phyloP scores from a whole-genome alignment of 2,329 filamentous ascomycete genomes.

The Trichophyton equinum region DNA sequence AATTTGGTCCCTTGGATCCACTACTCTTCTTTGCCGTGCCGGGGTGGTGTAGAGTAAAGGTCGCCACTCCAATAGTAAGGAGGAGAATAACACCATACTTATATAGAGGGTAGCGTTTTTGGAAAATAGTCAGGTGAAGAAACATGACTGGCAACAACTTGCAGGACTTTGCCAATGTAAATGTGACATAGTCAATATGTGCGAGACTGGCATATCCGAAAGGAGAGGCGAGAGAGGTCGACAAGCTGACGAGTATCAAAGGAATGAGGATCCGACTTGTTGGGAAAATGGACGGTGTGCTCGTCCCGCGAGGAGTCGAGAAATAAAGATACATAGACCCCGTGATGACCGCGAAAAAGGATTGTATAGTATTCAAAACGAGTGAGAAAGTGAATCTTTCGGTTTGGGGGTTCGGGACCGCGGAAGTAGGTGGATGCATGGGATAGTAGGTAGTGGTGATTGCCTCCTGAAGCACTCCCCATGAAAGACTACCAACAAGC shows the following conservation, averaged over 20 bases:
- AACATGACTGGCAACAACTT: constrained; percentile 99
- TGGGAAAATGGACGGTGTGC: constrained; percentile 54
- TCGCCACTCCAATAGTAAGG: constrained; percentile 82
- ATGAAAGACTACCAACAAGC: constrained; percentile 55
- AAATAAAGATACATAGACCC: constrained; percentile 68
- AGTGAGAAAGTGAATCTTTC: constrained; percentile 87
- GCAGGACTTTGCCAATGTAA: constrained; percentile 93
- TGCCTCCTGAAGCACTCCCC: constrained; percentile 93
- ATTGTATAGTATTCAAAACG: constrained; percentile 93
- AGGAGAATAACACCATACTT: constrained; percentile 90
- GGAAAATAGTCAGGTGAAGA: constrained; percentile 84
- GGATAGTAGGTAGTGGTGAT: constrained; percentile 88
- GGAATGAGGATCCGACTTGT: constrained; percentile 60
- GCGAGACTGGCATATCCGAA: constrained; percentile 88
- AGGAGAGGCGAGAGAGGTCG: constrained; percentile 77
- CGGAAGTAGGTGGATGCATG: constrained; percentile 38
- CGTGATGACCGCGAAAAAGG: constrained; percentile 68
- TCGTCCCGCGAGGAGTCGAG: constrained; percentile 45
- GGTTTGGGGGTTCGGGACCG: constrained; percentile 25
- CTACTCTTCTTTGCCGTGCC: constrained; percentile 46
- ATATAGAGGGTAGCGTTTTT: constrained; percentile 78
- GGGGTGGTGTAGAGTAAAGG: constrained; percentile 80
- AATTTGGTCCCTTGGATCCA: constrained; percentile 42
- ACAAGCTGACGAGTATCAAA: constrained; percentile 73
- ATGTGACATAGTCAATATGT: constrained; percentile 96